A percentile compares a stretch with the other conserved stretches of the same genome.
These are phyloP conservation scores for Amanita rimosa DNA, from an alignment of 768 basidiomycete species.

Conservation along the genomic window DNA sequence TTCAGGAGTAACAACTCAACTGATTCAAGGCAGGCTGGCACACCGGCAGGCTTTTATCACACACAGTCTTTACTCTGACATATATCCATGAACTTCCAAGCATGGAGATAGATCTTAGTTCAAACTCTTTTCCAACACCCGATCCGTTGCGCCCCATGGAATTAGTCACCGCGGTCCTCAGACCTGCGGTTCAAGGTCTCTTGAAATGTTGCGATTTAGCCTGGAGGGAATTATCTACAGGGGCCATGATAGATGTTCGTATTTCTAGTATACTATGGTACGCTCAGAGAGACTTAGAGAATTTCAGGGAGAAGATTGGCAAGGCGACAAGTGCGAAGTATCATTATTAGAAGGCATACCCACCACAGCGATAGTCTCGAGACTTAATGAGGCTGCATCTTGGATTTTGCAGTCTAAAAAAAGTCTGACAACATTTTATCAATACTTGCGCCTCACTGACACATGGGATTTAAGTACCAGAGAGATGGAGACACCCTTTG, in stretches of 20 bases:
- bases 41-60: conserved; percentile 71
- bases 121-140: conserved; percentile 12
- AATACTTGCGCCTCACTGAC: background rate
- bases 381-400: conserved; percentile 45
- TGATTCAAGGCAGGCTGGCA: conserved; percentile 68
- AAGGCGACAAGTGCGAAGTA: conserved; percentile 80
- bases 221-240: conserved; percentile 74
- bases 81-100: conserved; percentile 57
- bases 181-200: conserved; percentile 54
- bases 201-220: conserved; percentile 75
- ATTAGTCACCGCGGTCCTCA: conserved; percentile 58
- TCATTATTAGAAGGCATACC: conserved; percentile 57
- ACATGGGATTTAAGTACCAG: conserved; percentile 22
- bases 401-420: conserved; percentile 44
- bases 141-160: conserved; percentile 44
- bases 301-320: conserved; percentile 75
- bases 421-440: conserved; percentile 15
- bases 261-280: conserved; percentile 8
- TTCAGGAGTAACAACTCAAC: background rate
- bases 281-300: conserved; percentile 8
- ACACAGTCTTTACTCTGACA: conserved; percentile 73
- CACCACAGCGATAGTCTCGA: conserved; percentile 36
- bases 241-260: conserved; percentile 66
- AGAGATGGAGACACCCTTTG: conserved; percentile 40
- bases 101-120: conserved; percentile 44